Percentiles rank a stretch among this genome's conserved stretches.
Conservation (phyloP, 2,329 filamentous ascomycete species). For the Phyllosticta citriasiana region DNA sequence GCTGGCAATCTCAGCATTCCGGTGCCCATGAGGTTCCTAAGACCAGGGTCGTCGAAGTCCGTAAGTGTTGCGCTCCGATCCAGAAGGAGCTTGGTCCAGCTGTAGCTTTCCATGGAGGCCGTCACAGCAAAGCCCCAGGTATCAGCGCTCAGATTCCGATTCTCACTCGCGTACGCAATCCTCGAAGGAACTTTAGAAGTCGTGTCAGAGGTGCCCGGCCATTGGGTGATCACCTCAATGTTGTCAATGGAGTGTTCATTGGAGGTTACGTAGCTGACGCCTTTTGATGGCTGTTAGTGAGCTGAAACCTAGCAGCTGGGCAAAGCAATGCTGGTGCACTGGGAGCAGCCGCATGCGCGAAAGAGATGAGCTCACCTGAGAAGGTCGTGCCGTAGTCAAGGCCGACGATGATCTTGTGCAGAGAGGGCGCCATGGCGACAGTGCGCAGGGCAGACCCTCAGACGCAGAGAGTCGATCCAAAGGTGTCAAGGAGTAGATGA, state of each 20-base stretch:
- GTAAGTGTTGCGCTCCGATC: slow-evolving; percentile 5
- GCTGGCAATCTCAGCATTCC: slow-evolving; percentile 11
- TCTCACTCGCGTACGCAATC: slow-evolving; percentile 10
- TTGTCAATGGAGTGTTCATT: slow-evolving; percentile 1
- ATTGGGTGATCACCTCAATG: slow-evolving; percentile 5
- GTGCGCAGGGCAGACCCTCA: not conserved
- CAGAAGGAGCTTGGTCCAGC: slow-evolving; percentile 14
- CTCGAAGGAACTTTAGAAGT: slow-evolving; percentile 8
- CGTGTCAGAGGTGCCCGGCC: not conserved
- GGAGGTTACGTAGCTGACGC: slow-evolving; percentile 6
- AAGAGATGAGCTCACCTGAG: not conserved
- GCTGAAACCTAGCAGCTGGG: too few relatives aligned
- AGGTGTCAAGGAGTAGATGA: not conserved
- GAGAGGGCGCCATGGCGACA: not conserved
- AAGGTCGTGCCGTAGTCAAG: slow-evolving; percentile 12
- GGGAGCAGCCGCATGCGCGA: not conserved
- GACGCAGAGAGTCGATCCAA: not conserved
- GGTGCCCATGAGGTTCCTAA: slow-evolving; percentile 2
- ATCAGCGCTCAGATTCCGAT: not conserved
- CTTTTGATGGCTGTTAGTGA: not conserved
- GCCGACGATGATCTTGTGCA: slow-evolving; percentile 9
- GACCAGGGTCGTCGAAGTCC: slow-evolving; percentile 12
- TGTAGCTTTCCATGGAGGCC: slow-evolving; percentile 11
- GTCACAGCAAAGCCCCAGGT: slow-evolving; percentile 10
- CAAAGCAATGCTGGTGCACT: not conserved